Evolutionary conservation across 768 basidiomycete genomes (phyloP).

Genomic region (Pleurotus tuoliensis): DNA sequence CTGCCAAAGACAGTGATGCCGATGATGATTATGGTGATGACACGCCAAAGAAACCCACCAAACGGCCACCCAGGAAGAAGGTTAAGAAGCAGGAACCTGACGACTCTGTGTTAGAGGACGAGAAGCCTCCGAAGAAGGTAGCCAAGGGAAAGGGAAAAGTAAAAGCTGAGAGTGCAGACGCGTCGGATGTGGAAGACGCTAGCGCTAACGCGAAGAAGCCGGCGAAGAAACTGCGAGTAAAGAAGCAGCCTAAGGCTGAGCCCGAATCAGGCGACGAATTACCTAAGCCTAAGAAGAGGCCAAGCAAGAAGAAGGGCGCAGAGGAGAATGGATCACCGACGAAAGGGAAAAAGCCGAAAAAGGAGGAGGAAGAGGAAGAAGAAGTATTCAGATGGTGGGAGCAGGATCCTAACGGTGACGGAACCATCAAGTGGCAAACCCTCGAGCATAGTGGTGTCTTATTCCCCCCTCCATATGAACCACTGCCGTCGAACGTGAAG

Average conservation of each 20-base stretch:
- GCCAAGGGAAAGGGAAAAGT: conserved; percentile 38
- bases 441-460: conserved; percentile 92
- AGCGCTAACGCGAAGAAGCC: conserved; percentile 39
- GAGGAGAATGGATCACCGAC: conserved; percentile 25
- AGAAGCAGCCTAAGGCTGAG: conserved; percentile 55
- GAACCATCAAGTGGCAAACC: conserved; percentile 88
- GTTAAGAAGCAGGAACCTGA: conserved; percentile 49
- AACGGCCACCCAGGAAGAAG: conserved; percentile 63
- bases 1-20: conserved; percentile 31
- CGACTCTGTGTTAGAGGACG: conserved; percentile 29
- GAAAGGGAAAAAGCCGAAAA: conserved; percentile 50
- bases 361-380: conserved; percentile 67
- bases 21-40: conserved; percentile 45
- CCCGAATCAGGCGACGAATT: conserved; percentile 36
- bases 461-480: conserved; percentile 93
- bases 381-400: conserved; percentile 90
- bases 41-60: conserved; percentile 42
- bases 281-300: conserved; percentile 43
- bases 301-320: conserved; percentile 36
- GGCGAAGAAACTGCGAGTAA: conserved; percentile 33
- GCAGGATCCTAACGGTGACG: conserved; percentile 63
- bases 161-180: conserved; percentile 48
- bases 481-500: conserved; percentile 77
- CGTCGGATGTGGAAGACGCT: conserved; percentile 37
- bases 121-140: conserved; percentile 33